Base-by-base conservation (phyloP, 257 asterid species). In the Misopates orontium region DNA sequence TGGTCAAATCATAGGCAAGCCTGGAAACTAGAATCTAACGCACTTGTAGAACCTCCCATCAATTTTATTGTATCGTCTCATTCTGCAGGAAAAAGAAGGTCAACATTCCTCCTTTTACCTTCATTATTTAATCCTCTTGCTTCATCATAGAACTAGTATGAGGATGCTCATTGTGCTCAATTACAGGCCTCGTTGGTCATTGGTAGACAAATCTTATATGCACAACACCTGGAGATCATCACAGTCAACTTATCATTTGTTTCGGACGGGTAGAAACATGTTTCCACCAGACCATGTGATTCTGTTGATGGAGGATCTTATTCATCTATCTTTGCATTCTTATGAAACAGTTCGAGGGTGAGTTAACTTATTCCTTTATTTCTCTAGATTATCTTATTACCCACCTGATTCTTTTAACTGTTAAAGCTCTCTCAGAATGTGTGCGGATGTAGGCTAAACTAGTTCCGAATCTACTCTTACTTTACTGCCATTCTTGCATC, bases 221-320 rank as follows among this genome's bases (percentile, higher is more conserved):
- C 99, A 90, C 66, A 85, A 79, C 77, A 90, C 95, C 62, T 94
- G 99, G 99, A 86, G 99, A 83, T 82, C 97, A 70, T 90, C 99
- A 56, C 99, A 94, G 65, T 78, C 99, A 61, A 81, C 96, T 49
- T 88, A 83, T 85, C 96, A 90, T 82, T 72, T 86, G 79, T 86
- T 73, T 79, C 92, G 92, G 44, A 70, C 78, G n/a, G 71, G 75
- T 49, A 79, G 78, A 60, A 85, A 82, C 71, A 36, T 76, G 40
- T 71, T 76, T 71, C 97, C 99, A 64, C 77, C 97, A 24, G 89
- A 82, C 42, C 86, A 77, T 61, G 80, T 85, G 75, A 61, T 76
- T 51, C 80, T 78, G 55, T 70, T 94, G 69, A 75, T 88, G 91
- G 87, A 84, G 64, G 96, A 90, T 86, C 96, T 94, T 67, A 95